Base-by-base conservation (phyloP, 805 yeast species). In the Sugiyamaella boreocaroliniensis region DNA sequence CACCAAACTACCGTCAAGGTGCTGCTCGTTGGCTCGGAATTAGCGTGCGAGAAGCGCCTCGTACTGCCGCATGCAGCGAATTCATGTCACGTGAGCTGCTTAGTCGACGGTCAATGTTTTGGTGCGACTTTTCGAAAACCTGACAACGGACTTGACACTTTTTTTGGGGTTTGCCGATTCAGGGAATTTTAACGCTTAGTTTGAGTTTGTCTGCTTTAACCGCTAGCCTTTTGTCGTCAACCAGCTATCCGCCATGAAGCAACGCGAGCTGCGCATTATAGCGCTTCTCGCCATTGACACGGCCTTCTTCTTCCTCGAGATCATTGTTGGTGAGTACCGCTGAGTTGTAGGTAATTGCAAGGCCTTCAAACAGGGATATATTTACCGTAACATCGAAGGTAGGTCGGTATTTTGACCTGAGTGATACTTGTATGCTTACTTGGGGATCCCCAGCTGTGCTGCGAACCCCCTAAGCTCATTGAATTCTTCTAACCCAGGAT, bases 261-360 rank as follows among this genome's bases (percentile, higher is more conserved):
- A 77, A 43, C 86, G 87, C 64, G 93, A 88, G 66, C 62, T 82
- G 22, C 78, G 93, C 58, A 89, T 92, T 61, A 67, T 80, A 16
- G 68, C 92, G 12, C 76, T 92, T 53, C 74, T 92, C 67, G 78
- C 71, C 46, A 72, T 92, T 37, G 98, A 93, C 68, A 79, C 93
- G 2, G 66, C 78, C 1, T 92, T 92, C 73, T 92, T 93, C 76
- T 73, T 93, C 37, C 62, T 92, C 56, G 99, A 92, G 68, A 82
- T 89, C 49, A 80, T 82, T 51, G 79, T 88, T 40, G 96, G 96
- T 62, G 47, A 18, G 61, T 52, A 15, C 9, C 16, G 10, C 48
- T 22, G 45, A 11, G 29, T 2, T 7, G 34, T 11, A 15, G n/a
- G 19, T 19, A n/a, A 42, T 4, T 9, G 26, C 43, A n/a, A 40